Base-by-base conservation (phyloP, 2,329 filamentous ascomycete genomes). In the Aspergillus ochraceus region DNA sequence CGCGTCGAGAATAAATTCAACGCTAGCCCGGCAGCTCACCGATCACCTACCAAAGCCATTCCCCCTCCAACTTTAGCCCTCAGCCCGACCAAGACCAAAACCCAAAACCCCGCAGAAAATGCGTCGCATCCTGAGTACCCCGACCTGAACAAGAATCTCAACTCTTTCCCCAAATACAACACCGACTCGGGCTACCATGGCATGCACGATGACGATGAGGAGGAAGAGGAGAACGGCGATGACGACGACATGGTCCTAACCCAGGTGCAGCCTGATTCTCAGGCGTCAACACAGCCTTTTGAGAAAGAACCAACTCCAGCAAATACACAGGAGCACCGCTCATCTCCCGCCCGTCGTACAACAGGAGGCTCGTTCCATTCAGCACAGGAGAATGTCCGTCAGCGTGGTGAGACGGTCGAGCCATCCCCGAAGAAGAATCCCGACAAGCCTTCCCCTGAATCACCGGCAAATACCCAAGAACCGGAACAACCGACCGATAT, bases 131-230 rank as follows among this genome's bases (percentile, higher is more conserved):
- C 70, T 6, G 63, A 67, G 45, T 71, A 71, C 52, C 74, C 68
- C 19, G 67, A 71, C 55, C 64, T 71, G 57, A 69, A 60, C 36
- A 69, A 72, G 46, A 72, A 72, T 45, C 60, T 74, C 61, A 79
- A 76, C 65, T 77, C 76, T 1, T 76, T 77, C 57, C 68, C 73
- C 1, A 72, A 73, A 52, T 75, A 74, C 49, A 78, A 79, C 55
- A 76, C 76, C 4, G 78, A 80, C 62, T 81, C 80, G 0, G 80
- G 79, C 10, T 81, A 81, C 57, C 78, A 81, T 71, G 79, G 77
- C 46, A 76, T 80, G 71, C 68, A 71, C 36, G 75, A 76, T 26
- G 75, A 76, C 26, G 26, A 29, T 22, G 71, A 75, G 45, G 63
- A 74, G 30, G 75, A 76, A 19, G 71, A 74, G 50, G 72, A 77